phyloP scores from a whole-genome alignment of 192 early-diverging fungal genomes.

The Coemansia sp. region DNA sequence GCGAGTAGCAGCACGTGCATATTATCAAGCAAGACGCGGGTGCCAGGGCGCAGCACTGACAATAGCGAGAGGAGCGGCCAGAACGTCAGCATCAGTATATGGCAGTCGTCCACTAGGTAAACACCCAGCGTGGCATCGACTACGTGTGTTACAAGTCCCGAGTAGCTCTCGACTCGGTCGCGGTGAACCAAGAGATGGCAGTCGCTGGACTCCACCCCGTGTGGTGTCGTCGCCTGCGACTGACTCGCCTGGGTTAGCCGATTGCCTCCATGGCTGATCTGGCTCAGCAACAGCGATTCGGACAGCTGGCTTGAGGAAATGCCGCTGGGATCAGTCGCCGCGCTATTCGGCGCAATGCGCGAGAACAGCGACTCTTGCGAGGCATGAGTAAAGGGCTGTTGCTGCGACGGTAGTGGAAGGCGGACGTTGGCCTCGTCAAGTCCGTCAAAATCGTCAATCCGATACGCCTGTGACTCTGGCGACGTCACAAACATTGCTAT shows the following conservation, averaged over 20 bases:
- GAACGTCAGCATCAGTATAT: constrained; percentile 34
- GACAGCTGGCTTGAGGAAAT: background rate
- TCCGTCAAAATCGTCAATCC: constrained; percentile 29
- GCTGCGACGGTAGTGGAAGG: constrained; percentile 4
- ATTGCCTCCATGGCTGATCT: background rate
- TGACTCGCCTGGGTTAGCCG: background rate
- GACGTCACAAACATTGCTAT: constrained; percentile 16
- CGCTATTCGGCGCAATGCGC: constrained; percentile 11
- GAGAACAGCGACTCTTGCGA: constrained; percentile 31
- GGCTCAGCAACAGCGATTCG: background rate
- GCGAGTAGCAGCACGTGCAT: constrained; percentile 32
- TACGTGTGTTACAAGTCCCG: constrained; percentile 31
- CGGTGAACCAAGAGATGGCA: constrained; percentile 19
- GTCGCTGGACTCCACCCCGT: background rate
- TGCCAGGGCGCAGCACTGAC: constrained; percentile 31
- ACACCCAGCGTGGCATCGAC: constrained; percentile 38
- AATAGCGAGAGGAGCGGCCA: constrained; percentile 38
- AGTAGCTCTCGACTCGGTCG: constrained; percentile 40
- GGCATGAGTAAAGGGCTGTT: constrained; percentile 25
- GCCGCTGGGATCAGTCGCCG: background rate
- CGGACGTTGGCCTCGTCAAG: constrained; percentile 18
- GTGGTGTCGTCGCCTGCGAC: background rate
- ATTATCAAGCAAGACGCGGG: constrained; percentile 37
- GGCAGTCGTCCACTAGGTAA: constrained; percentile 38
- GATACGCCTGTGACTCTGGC: constrained; percentile 7